Evolutionary conservation across 768 basidiomycete genomes (phyloP).

Genomic region (Leccinellum albellum): DNA sequence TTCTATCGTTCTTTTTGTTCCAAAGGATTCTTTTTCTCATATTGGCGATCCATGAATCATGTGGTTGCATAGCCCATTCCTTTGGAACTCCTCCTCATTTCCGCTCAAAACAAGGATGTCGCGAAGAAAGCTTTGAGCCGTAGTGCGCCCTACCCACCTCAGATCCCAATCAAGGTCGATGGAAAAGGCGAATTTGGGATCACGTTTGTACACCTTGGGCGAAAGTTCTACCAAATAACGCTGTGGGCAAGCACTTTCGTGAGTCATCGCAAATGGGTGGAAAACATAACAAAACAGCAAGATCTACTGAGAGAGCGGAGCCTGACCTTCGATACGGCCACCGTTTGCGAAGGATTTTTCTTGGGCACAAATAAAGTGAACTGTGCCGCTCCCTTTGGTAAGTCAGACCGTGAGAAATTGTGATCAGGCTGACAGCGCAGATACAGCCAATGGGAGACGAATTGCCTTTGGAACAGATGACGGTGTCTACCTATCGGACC

Average conservation of each 20-base stretch:
- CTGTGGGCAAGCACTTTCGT: slow-evolving; percentile 87
- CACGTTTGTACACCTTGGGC: slow-evolving; percentile 90
- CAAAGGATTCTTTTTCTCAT: not conserved
- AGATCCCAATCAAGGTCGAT: slow-evolving; percentile 49
- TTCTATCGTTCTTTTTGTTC: not conserved
- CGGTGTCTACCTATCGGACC: slow-evolving; percentile 91
- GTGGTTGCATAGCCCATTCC: slow-evolving; percentile 75
- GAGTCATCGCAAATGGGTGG: slow-evolving; percentile 91
- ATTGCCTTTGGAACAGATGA: slow-evolving; percentile 98
- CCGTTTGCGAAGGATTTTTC: slow-evolving; percentile 88
- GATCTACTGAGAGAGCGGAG: slow-evolving; percentile 79
- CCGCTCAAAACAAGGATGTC: slow-evolving; percentile 51
- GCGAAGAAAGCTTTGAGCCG: slow-evolving; percentile 41
- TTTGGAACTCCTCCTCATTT: slow-evolving; percentile 83
- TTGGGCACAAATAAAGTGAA: slow-evolving; percentile 81
- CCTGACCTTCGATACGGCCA: slow-evolving; percentile 78
- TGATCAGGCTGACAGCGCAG: slow-evolving; percentile 3
- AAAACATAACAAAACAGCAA: slow-evolving; percentile 88
- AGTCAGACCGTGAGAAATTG: slow-evolving; percentile 35
- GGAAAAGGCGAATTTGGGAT: slow-evolving; percentile 87
- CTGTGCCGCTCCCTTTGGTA: slow-evolving; percentile 84
- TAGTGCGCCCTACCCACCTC: slow-evolving; percentile 40
- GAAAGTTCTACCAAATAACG: slow-evolving; percentile 87
- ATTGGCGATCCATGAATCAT: slow-evolving; percentile 5
- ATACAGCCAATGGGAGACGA: slow-evolving; percentile 69